Evolutionary conservation across 257 asterid genomes (phyloP).

Genomic region (Linaria vulgaris): DNA sequence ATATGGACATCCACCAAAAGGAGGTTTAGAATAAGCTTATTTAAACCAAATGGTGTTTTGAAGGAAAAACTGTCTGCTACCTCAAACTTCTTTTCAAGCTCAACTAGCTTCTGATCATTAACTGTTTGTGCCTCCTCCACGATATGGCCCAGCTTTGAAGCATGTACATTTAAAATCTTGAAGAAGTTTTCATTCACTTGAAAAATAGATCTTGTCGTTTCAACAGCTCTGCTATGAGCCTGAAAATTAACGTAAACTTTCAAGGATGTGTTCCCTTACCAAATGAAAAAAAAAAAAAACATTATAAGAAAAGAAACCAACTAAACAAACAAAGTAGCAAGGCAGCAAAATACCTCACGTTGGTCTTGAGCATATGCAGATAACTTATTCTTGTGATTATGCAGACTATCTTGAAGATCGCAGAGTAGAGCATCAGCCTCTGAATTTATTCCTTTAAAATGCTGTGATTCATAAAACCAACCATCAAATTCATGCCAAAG

Average conservation of each 20-base stretch:
- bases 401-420: constrained; percentile 85
- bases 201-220: constrained; percentile 73
- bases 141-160: constrained; percentile 72
- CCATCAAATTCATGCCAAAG: constrained; percentile 29
- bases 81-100: constrained; percentile 92
- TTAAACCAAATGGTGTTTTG: constrained; percentile 12
- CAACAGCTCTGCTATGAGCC: constrained; percentile 91
- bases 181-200: constrained; percentile 65
- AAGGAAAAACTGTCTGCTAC: constrained; percentile 37
- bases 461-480: constrained; percentile 50
- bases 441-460: constrained; percentile 65
- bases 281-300: constrained; percentile 14
- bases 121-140: constrained; percentile 74
- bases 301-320: too few relatives aligned
- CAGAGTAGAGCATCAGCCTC: constrained; percentile 82
- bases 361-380: constrained; percentile 72
- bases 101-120: constrained; percentile 69
- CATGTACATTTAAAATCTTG: constrained; percentile 66
- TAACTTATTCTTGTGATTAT: constrained; percentile 70
- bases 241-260: constrained; percentile 33
- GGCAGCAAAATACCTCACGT: constrained; percentile 48
- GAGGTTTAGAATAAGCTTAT: constrained; percentile 1
- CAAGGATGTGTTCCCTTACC: constrained; percentile 5
- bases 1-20: constrained; percentile 23
- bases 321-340: too few relatives aligned